Evolutionary conservation across 106 monocot genomes (phyloP), one percentile per base, ranked within the genome.

Genomic region (Platanthera guangdongensis): DNA sequence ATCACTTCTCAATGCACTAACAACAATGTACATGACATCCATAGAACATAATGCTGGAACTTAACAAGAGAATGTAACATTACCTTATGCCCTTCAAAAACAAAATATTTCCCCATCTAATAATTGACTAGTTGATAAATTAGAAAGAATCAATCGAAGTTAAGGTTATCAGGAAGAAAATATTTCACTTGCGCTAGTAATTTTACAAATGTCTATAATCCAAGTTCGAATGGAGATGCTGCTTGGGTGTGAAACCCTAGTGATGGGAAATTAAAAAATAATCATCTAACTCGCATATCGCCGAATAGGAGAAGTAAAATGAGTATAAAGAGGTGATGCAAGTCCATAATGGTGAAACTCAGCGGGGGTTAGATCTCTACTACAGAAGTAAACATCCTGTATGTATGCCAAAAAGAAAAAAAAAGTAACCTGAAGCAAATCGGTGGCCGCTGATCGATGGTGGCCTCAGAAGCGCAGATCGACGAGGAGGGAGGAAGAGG

Each of bases 281-380:
- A 65, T 12, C 16, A 46, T 75, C 78, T 75, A 59, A 92, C 97
- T 94, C 82, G 97, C 97, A 88, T 94, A 99, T 88, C 97, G 84
- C 32, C 97, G 91, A 81, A 99, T 99, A 45, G 97, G 97, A 77
- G 97, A 99, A 53, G 97, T 99, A 45, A 99, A 99, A 82, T 99
- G 97, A 39, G 97, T 99, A 77, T 99, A 99, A 4, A 99, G 83
- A 84, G 91, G 85, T 65, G 97, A 72, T 53, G 97, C 97, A 80
- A 99, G 94, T 18, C 94, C 97, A 82, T 99, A 99, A 74, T 99
- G 97, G 71, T 77, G 75, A 86, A 83, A 99, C 69, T 99, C 97
- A 69, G 89, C 78, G 50, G 77, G 74, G 67, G 76, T 84, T 63
- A 99, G 79, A 81, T 99, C 97, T 80, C 97, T 94, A 76, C 97